Conservation (phyloP, 176 grass and related monocot genomes). For the Chrysopogon serrulatus region DNA sequence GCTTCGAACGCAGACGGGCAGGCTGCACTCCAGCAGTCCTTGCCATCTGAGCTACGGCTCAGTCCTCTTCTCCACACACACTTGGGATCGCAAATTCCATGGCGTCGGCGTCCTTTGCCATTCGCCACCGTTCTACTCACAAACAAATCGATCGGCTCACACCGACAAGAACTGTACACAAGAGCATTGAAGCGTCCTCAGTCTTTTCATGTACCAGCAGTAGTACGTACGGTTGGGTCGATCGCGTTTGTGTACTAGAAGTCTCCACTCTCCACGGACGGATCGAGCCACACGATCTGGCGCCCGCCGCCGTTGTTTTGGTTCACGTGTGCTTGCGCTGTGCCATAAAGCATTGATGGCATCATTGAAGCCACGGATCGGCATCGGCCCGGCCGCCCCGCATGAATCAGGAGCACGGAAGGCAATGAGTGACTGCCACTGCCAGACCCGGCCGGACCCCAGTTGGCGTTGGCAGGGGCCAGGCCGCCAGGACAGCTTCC, state of each 20-base stretch:
- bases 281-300: not conserved
- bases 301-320: not conserved
- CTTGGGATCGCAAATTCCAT: not conserved
- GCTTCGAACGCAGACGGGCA: too few relatives aligned
- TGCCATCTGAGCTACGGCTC: too few relatives aligned
- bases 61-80: not conserved
- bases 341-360: not conserved
- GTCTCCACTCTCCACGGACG: not conserved
- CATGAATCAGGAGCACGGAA: constrained; percentile 5
- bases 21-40: too few relatives aligned
- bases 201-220: not conserved
- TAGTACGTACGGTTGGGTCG: not conserved
- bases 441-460: too few relatives aligned
- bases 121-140: not conserved
- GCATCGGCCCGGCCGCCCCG: not conserved
- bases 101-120: not conserved
- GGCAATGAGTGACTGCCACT: not conserved
- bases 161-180: not conserved
- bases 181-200: not conserved
- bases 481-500: not conserved
- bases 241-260: not conserved
- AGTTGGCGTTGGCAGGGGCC: not conserved
- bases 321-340: not conserved
- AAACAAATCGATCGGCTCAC: not conserved
- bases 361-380: not conserved